phyloP scores from a whole-genome alignment of 495 filamentous ascomycete species.

The Aspergillus steynii region DNA sequence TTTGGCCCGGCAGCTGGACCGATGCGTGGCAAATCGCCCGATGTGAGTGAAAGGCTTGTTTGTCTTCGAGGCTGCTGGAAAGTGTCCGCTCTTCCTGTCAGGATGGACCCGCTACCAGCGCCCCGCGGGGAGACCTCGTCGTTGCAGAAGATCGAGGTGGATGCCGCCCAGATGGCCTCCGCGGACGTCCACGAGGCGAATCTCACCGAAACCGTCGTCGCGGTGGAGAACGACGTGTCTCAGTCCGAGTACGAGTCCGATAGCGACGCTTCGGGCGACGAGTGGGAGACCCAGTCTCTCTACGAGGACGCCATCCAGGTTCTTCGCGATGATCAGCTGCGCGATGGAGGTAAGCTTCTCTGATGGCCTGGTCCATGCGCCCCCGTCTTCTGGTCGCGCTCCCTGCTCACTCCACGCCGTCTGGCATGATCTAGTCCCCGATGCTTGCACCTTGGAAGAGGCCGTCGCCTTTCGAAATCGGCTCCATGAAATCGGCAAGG shows the following conservation, averaged over 20 bases:
- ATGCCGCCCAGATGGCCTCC: conserved; percentile 39
- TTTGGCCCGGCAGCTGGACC: conserved; percentile 26
- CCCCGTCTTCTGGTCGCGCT: conserved; percentile 1
- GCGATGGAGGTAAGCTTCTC: conserved; percentile 49
- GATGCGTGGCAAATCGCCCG: conserved; percentile 30
- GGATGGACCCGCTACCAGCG: conserved; percentile 47
- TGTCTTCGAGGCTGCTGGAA: conserved; percentile 35
- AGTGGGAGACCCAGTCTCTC: conserved; percentile 67
- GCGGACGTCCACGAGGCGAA: conserved; percentile 20
- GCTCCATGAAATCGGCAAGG: conserved; percentile 72
- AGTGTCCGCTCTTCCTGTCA: conserved; percentile 30
- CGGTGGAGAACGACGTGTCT: conserved; percentile 27
- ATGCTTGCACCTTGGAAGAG: conserved; percentile 74
- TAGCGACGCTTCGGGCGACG: conserved; percentile 61
- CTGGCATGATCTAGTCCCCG: conserved; percentile 37
- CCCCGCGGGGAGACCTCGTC: conserved; percentile 41
- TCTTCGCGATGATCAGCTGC: conserved; percentile 60
- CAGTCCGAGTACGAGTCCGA: conserved; percentile 54
- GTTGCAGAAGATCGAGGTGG: conserved; percentile 47
- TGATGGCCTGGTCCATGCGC: conserved; percentile 23
- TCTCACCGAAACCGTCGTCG: conserved; percentile 27
- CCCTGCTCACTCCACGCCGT: conserved; percentile 9
- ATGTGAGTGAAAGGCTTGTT: conserved; percentile 34
- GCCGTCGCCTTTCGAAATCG: conserved; percentile 65
- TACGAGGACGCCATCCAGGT: conserved; percentile 68